Base-by-base conservation (phyloP, 805 yeast species). In the Schwanniomyces polymorphus region DNA sequence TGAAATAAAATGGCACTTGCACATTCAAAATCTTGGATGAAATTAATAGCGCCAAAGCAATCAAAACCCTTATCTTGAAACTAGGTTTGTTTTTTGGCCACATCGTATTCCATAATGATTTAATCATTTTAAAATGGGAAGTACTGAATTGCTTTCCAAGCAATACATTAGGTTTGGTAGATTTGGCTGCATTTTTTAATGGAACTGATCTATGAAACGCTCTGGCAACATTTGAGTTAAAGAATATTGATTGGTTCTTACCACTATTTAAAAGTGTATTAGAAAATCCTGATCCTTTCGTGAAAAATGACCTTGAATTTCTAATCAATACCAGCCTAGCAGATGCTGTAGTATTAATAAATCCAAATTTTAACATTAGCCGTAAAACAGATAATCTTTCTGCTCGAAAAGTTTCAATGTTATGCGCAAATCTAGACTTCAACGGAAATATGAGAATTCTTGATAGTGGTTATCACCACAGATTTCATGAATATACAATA, bases 1-100 rank as follows among this genome's bases (percentile, higher is more conserved):
- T 94, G 78, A 94, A 94, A 67, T 82, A 91, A 62, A 94, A 91
- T 0, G 99, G 99, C 5, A 94, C 99, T 64, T 94, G 97, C 5
- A 94, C 97, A 63, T 91, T 94, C 31, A 94, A 72, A 6, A 94
- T 61, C 63, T 94, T 94, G 16, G 97, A 86, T 0, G 84, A 82
- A 4, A 94, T 79, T 49, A 94, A 75, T 47, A 94, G 71, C 0
- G 83, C 56, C 14, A 94, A 63, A 0, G 98, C 97, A 6, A 87
- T 52, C 0, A 86, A 67, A 1, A 94, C 98, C 40, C 99, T 73
- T 27, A 80, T 56, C 61, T 83, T 87, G 49, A 85, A 85, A 45
- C 83, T 76, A 4, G 79, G 74, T 48, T 86, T 82, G 49, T 82
- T 76, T 55, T 80, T 81, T 9, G 97, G 97, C 97, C 97, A 89